Conservation (phyloP, 192 early-diverging fungal species). For the Linderina pennispora region DNA sequence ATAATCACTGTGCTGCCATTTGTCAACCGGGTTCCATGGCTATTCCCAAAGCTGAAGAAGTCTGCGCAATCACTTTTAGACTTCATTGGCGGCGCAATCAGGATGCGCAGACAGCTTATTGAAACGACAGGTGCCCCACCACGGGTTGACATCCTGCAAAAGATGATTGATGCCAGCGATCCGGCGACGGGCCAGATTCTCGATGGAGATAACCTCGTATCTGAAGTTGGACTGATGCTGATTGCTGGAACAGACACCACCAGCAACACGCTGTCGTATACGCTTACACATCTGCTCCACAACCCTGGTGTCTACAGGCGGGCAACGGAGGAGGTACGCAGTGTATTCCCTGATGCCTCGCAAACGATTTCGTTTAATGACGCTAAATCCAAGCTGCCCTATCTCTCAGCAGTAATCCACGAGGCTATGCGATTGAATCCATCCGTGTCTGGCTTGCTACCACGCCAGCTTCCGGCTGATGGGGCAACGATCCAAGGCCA, state of each 20-base stretch:
- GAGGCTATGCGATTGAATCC: conserved; percentile 40
- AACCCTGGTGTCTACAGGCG: conserved; percentile 12
- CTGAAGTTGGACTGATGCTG: conserved; percentile 27
- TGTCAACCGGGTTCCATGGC: conserved; percentile 6
- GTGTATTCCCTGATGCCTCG: conserved; percentile 14
- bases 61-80: conserved; percentile 1
- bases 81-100: conserved; percentile 6
- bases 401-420: conserved; percentile 30
- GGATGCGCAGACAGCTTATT: not conserved
- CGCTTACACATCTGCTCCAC: conserved; percentile 27
- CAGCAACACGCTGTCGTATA: conserved; percentile 37
- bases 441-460: conserved; percentile 12
- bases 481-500: conserved; percentile 10
- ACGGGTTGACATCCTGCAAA: conserved; percentile 29
- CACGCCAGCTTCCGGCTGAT: conserved; percentile 10
- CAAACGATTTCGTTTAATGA: conserved; percentile 15
- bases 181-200: conserved; percentile 21
- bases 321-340: conserved; percentile 16
- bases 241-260: conserved; percentile 44
- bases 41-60: not conserved
- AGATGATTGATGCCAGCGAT: conserved; percentile 32
- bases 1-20: conserved; percentile 4
- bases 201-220: conserved; percentile 1
- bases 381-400: conserved; percentile 13
- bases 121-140: not conserved